These are phyloP conservation scores for Lobosporangium transversale DNA, from an alignment of 192 early-diverging fungal species.

Conservation along the genomic window DNA sequence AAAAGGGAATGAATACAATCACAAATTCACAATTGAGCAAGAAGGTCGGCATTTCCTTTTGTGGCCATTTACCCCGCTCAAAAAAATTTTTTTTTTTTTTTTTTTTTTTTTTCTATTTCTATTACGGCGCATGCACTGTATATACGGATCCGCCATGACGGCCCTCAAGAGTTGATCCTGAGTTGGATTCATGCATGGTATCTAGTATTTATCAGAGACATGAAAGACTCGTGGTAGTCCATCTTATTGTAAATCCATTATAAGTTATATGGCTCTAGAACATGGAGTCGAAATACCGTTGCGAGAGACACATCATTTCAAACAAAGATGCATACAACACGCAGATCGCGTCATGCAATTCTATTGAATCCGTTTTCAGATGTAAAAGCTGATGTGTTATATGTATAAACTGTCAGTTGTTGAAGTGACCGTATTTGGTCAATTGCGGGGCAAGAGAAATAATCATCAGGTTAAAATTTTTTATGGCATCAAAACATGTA, in stretches of 20 bases:
- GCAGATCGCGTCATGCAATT: background rate
- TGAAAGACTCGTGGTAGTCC: background rate
- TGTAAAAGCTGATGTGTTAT: background rate
- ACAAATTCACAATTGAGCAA: background rate
- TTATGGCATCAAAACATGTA: background rate
- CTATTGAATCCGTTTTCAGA: background rate
- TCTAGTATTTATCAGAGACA: background rate
- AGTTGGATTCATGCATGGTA: too few species aligned
- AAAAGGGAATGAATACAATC: background rate
- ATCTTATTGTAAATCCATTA: background rate
- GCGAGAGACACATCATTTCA: background rate
- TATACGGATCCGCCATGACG: background rate
- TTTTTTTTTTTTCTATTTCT: background rate
- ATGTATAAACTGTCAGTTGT: background rate
- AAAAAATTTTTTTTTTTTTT: constrained; percentile 1
- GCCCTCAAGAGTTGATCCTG: too few species aligned
- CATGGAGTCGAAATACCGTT: background rate
- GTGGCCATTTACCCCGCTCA: constrained; percentile 25
- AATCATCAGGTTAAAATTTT: background rate
- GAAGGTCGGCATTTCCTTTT: constrained; percentile 38
- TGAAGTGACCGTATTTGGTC: constrained; percentile 17
- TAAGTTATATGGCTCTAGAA: background rate
- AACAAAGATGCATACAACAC: background rate
- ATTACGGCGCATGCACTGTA: background rate
- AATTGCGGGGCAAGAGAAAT: constrained; percentile 18